Evolutionary conservation across 345 rosid species (phyloP).

Genomic region (Hypericum androsaemum): DNA sequence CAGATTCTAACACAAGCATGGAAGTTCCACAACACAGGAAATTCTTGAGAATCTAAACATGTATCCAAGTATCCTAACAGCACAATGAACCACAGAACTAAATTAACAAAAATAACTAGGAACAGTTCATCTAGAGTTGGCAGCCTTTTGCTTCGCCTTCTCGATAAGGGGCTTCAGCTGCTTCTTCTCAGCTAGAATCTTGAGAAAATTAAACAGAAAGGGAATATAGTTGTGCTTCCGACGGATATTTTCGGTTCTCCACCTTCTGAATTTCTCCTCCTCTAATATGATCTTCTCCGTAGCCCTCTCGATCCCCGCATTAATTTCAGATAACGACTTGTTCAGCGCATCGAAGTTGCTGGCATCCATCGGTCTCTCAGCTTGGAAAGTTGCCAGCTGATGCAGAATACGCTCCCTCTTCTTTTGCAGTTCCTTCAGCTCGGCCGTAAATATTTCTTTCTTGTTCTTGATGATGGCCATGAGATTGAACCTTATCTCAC

Average conservation of each 20-base stretch:
- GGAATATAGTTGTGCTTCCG: slow-evolving; percentile 98
- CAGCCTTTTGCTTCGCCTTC: slow-evolving; percentile 87
- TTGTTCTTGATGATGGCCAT: slow-evolving; percentile 84
- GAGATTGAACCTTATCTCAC: slow-evolving; percentile 90
- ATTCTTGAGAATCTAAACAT: no score
- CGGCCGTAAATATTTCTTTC: slow-evolving; percentile 71
- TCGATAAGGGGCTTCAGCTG: slow-evolving; percentile 95
- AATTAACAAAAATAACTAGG: no score
- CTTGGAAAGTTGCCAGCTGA: slow-evolving; percentile 46
- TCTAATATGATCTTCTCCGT: slow-evolving; percentile 83
- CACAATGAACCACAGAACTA: no score
- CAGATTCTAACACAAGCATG: no score
- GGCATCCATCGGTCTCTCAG: slow-evolving; percentile 43
- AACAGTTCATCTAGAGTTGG: slow-evolving; percentile 16
- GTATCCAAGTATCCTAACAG: no score
- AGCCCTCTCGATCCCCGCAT: slow-evolving; percentile 60
- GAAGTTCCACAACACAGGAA: no score
- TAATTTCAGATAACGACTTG: slow-evolving; percentile 57
- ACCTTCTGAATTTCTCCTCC: slow-evolving; percentile 91
- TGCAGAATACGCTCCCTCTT: slow-evolving; percentile 69
- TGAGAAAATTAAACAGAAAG: slow-evolving; percentile 85
- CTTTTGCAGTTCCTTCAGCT: slow-evolving; percentile 84
- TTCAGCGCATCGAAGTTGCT: slow-evolving; percentile 43
- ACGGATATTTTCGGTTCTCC: slow-evolving; percentile 90
- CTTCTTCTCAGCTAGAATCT: slow-evolving; percentile 98